Evolutionary conservation across 768 basidiomycete genomes (phyloP).

Genomic region (Leccinum pellstonianum): DNA sequence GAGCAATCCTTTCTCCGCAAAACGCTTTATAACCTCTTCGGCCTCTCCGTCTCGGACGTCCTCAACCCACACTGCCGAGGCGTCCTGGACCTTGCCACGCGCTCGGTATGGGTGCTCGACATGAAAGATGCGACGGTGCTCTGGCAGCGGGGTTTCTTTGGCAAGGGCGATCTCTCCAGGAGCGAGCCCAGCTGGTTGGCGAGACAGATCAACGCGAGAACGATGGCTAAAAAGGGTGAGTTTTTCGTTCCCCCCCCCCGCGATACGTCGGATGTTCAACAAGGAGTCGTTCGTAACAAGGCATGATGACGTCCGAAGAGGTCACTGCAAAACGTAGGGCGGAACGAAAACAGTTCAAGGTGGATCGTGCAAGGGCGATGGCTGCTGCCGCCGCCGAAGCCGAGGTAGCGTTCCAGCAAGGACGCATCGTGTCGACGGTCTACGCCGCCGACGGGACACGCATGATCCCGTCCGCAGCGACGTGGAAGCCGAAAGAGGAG

Average conservation of each 20-base stretch:
- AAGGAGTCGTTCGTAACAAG: neutral
- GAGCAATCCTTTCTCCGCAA: slow-evolving; percentile 44
- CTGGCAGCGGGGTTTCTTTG: slow-evolving; percentile 94
- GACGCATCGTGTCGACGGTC: slow-evolving; percentile 59
- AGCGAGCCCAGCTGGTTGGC: slow-evolving; percentile 95
- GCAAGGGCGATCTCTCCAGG: slow-evolving; percentile 91
- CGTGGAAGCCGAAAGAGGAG: slow-evolving; percentile 59
- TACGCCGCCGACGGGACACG: slow-evolving; percentile 48
- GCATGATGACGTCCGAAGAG: slow-evolving; percentile 78
- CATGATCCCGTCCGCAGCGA: slow-evolving; percentile 73
- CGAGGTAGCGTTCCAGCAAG: slow-evolving; percentile 72
- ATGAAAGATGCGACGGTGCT: slow-evolving; percentile 62
- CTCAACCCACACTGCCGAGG: slow-evolving; percentile 77
- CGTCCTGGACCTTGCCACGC: slow-evolving; percentile 71
- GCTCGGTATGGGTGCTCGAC: slow-evolving; percentile 84
- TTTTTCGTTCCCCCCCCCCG: neutral
- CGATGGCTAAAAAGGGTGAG: slow-evolving; percentile 56
- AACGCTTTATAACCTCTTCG: slow-evolving; percentile 48
- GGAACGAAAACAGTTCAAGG: slow-evolving; percentile 90
- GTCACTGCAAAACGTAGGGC: slow-evolving; percentile 83
- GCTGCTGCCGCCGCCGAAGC: slow-evolving; percentile 79
- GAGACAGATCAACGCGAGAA: slow-evolving; percentile 63
- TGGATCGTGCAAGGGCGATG: slow-evolving; percentile 86
- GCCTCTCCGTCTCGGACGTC: slow-evolving; percentile 56
- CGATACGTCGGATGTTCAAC: neutral